Conservation (phyloP, 2,329 filamentous ascomycete genomes). For the Colletotrichum theobromicola region DNA sequence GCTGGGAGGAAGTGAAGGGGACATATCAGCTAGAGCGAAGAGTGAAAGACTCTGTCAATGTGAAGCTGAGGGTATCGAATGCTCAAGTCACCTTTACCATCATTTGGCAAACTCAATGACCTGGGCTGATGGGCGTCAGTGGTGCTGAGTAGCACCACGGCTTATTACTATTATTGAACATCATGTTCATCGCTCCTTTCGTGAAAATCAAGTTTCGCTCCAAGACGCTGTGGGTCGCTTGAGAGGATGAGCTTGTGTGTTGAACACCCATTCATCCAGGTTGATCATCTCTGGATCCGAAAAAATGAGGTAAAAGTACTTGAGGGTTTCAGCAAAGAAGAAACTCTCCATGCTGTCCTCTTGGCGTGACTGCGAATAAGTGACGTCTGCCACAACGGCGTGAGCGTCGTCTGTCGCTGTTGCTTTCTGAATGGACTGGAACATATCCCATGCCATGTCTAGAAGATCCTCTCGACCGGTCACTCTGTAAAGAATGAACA, state of each 20-base stretch:
- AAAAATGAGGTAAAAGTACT: conserved; percentile 78
- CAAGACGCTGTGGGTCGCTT: conserved; percentile 11
- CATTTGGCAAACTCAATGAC: not conserved
- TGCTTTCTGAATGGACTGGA: conserved; percentile 47
- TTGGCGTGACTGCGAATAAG: conserved; percentile 48
- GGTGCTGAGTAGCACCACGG: not conserved
- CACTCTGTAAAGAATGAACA: conserved; percentile 61
- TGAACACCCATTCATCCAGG: conserved; percentile 71
- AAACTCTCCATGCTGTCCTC: conserved; percentile 60
- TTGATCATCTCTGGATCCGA: conserved; percentile 65
- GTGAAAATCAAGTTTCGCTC: not conserved
- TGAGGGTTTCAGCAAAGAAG: conserved; percentile 76
- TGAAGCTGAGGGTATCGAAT: not conserved
- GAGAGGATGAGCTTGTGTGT: conserved; percentile 58
- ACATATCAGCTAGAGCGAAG: not conserved
- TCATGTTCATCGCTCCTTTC: not conserved
- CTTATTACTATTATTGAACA: not conserved
- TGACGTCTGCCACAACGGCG: conserved; percentile 55
- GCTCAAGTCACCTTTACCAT: not conserved
- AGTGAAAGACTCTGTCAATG: too few relatives aligned
- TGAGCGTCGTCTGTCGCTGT: conserved; percentile 53
- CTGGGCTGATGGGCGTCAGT: not conserved
- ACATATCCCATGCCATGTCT: conserved; percentile 61
- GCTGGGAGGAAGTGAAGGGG: not conserved
- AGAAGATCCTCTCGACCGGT: conserved; percentile 52